phyloP scores from a whole-genome alignment of 768 basidiomycete genomes.

The Mycena haematopus region DNA sequence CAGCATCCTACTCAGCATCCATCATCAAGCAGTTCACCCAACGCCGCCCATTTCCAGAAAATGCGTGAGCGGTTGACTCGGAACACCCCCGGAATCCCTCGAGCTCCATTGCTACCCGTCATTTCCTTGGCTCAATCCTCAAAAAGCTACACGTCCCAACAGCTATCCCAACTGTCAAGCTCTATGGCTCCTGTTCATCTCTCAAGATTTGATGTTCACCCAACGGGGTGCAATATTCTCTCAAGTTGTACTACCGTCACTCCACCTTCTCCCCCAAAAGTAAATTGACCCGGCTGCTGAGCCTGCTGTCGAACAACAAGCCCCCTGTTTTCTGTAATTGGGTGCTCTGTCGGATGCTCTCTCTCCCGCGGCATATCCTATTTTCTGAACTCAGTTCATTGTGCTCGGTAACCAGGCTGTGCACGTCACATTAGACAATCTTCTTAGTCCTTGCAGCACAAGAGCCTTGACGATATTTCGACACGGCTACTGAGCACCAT shows the following conservation, averaged over 20 bases:
- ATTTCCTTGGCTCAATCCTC: not conserved
- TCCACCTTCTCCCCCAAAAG: not conserved
- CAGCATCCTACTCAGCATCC: not conserved
- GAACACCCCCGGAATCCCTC: not conserved
- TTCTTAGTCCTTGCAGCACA: not conserved
- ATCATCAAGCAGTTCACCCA: too few species aligned
- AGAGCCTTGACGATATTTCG: not conserved
- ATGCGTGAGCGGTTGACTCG: not conserved
- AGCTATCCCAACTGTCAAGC: not conserved
- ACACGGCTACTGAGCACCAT: slow-evolving; percentile 12
- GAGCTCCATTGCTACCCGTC: not conserved
- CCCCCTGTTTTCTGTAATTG: not conserved
- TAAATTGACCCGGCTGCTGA: not conserved
- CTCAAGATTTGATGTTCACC: not conserved
- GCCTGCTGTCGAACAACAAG: not conserved
- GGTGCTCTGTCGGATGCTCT: not conserved
- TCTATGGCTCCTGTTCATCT: not conserved
- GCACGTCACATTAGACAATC: slow-evolving; percentile 21
- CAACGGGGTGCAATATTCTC: not conserved
- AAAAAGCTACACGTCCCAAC: not conserved
- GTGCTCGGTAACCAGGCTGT: slow-evolving; percentile 7
- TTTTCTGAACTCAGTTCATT: not conserved
- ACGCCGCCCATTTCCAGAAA: not conserved
- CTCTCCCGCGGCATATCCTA: not conserved
- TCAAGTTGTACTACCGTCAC: not conserved